Evolutionary conservation across 176 grass and related monocot species (phyloP).

Genomic region (Zea mays): DNA sequence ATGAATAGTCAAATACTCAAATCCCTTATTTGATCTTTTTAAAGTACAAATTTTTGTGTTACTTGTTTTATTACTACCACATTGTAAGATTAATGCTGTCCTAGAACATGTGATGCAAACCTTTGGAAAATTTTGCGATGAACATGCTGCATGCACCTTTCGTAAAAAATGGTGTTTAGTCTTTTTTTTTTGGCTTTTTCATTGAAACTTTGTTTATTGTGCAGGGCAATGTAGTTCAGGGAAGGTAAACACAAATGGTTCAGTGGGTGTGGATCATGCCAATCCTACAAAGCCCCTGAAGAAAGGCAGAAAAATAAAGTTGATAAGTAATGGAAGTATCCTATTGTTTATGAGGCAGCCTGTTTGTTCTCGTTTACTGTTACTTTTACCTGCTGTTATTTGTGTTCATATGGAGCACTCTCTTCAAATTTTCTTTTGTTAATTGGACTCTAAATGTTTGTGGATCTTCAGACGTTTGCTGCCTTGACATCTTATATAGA

Average conservation of each 20-base stretch:
- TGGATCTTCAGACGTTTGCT: neutral
- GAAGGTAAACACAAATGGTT: slow-evolving; percentile 37
- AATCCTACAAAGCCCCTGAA: slow-evolving; percentile 52
- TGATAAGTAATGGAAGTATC: slow-evolving; percentile 67
- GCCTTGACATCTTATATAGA: slow-evolving; percentile 60
- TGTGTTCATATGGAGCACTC: slow-evolving; percentile 1
- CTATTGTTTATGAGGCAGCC: slow-evolving; percentile 36
- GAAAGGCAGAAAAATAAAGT: slow-evolving; percentile 66
- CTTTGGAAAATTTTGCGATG: neutral
- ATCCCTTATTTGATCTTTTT: neutral
- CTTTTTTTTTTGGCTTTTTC: neutral
- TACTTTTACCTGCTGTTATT: neutral
- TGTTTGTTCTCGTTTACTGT: slow-evolving; percentile 30
- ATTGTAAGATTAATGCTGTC: neutral
- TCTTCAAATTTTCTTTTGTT: neutral
- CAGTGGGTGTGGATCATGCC: slow-evolving; percentile 38
- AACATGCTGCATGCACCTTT: neutral
- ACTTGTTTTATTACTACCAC: slow-evolving; percentile 9
- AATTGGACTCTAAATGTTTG: slow-evolving; percentile 4
- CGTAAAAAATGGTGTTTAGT: neutral
- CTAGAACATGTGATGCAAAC: neutral
- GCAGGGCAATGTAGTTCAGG: slow-evolving; percentile 56
- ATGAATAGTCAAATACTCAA: neutral
- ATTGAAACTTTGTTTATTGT: slow-evolving; percentile 12
- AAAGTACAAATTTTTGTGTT: neutral